Percentiles rank a stretch among this genome's conserved stretches.
Evolutionary conservation across 768 basidiomycete species (phyloP).

Genomic region (Tephrocybe sp.): DNA sequence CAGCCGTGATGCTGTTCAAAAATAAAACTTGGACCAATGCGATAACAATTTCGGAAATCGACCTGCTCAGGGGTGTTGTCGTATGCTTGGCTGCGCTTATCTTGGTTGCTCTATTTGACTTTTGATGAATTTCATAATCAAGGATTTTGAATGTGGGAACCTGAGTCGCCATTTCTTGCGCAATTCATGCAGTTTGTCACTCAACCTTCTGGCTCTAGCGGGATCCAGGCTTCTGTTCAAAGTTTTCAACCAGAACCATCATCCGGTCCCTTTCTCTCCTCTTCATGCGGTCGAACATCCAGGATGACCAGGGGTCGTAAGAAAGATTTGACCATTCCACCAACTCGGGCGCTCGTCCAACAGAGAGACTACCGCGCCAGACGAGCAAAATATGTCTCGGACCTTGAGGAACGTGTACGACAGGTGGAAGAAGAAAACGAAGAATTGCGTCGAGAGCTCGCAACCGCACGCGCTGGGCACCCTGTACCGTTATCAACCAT

Average conservation of each 20-base stretch:
- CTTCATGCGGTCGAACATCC: constrained; percentile 12
- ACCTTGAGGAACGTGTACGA: constrained; percentile 54
- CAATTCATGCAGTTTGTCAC: constrained; percentile 30
- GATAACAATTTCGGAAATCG: neutral
- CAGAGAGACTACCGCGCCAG: constrained; percentile 67
- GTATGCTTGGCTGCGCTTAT: constrained; percentile 12
- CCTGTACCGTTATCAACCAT: constrained; percentile 25
- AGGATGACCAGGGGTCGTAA: constrained; percentile 64
- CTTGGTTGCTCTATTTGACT: constrained; percentile 19
- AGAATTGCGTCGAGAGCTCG: constrained; percentile 46
- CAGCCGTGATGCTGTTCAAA: neutral
- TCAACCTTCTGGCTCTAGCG: constrained; percentile 13
- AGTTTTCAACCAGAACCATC: constrained; percentile 10
- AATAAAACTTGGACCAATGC: constrained; percentile 4
- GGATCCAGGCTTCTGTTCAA: constrained; percentile 10
- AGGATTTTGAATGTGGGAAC: constrained; percentile 20
- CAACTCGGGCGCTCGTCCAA: constrained; percentile 54
- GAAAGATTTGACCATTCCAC: constrained; percentile 59
- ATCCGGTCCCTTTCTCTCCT: constrained; percentile 7
- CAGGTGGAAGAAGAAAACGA: constrained; percentile 54
- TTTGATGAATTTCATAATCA: constrained; percentile 22
- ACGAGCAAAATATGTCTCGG: constrained; percentile 52
- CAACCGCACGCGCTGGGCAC: constrained; percentile 36
- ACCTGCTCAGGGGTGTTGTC: neutral
- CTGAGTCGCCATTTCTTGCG: constrained; percentile 29